phyloP scores from a whole-genome alignment of 2,329 filamentous ascomycete species.

The Cladophialophora immunda region DNA sequence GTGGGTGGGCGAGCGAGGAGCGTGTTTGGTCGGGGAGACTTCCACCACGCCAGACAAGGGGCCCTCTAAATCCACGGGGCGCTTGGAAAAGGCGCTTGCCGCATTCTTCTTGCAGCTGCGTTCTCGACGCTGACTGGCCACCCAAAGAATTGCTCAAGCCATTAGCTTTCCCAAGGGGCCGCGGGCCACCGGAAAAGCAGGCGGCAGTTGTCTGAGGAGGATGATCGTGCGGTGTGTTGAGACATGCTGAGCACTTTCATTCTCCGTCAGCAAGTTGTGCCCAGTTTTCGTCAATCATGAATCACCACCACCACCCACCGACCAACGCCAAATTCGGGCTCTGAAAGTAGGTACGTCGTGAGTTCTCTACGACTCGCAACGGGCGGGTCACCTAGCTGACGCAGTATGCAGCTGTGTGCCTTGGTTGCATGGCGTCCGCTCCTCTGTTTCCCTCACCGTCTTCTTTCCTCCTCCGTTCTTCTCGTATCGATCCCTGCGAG shows the following conservation, averaged over 20 bases:
- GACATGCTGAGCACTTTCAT: background rate
- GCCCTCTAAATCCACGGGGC: slow-evolving; percentile 8
- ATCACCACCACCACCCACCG: slow-evolving; percentile 2
- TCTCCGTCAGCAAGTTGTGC: background rate
- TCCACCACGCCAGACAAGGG: slow-evolving; percentile 10
- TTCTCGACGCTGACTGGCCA: slow-evolving; percentile 21
- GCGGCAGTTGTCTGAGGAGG: slow-evolving; percentile 23
- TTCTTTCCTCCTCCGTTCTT: background rate
- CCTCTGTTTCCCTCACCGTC: background rate
- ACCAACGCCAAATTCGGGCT: background rate
- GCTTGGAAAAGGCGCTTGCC: slow-evolving; percentile 31
- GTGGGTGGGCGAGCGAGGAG: slow-evolving; percentile 1
- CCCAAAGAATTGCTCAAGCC: slow-evolving; percentile 13
- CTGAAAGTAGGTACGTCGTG: background rate
- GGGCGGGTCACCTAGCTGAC: slow-evolving; percentile 1
- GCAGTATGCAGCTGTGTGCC: background rate
- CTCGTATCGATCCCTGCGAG: background rate
- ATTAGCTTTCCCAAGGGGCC: slow-evolving; percentile 19
- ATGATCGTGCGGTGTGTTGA: slow-evolving; percentile 2
- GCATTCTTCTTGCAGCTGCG: slow-evolving; percentile 16
- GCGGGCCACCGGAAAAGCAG: slow-evolving; percentile 21
- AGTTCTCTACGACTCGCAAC: background rate
- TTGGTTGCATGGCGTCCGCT: background rate
- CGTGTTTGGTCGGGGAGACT: slow-evolving; percentile 13
- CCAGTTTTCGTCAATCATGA: background rate